These are phyloP conservation scores for Coniochaeta sp. DNA, from an alignment of 2,329 filamentous ascomycete species.

Conservation along the genomic window DNA sequence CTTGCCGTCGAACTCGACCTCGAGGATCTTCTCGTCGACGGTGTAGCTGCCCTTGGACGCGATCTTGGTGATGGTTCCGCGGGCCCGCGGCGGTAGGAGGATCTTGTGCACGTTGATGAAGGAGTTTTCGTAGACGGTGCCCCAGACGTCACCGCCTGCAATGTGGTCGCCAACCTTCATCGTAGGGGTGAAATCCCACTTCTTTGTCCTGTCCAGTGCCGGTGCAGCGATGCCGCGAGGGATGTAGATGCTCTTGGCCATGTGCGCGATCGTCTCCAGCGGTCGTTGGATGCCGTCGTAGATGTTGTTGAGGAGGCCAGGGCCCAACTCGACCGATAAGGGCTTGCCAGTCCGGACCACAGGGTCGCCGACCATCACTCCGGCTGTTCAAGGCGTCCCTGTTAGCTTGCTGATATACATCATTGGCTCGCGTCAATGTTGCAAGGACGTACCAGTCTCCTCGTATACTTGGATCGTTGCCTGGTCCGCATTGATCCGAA, in stretches of 20 bases:
- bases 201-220: slow-evolving; percentile 81
- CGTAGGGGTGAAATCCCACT: slow-evolving; percentile 91
- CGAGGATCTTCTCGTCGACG: slow-evolving; percentile 86
- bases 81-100: slow-evolving; percentile 79
- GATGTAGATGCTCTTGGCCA: slow-evolving; percentile 89
- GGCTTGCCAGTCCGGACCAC: slow-evolving; percentile 89
- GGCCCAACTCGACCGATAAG: slow-evolving; percentile 92
- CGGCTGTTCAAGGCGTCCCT: slow-evolving; percentile 48
- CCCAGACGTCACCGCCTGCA: slow-evolving; percentile 92
- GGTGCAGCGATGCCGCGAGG: slow-evolving; percentile 87
- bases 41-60: slow-evolving; percentile 87
- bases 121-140: slow-evolving; percentile 91
- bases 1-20: slow-evolving; percentile 95
- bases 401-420: background rate
- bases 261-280: slow-evolving; percentile 72
- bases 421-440: slow-evolving; percentile 3
- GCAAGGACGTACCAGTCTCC: slow-evolving; percentile 68
- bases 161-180: slow-evolving; percentile 97
- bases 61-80: slow-evolving; percentile 88
- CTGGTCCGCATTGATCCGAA: slow-evolving; percentile 92
- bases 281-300: slow-evolving; percentile 99
- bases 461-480: slow-evolving; percentile 99
- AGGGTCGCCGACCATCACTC: slow-evolving; percentile 92
- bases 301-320: slow-evolving; percentile 96
- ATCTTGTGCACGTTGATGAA: slow-evolving; percentile 92